Evolutionary conservation across 257 asterid genomes (phyloP).

Genomic region (Schizonepeta tenuifolia): DNA sequence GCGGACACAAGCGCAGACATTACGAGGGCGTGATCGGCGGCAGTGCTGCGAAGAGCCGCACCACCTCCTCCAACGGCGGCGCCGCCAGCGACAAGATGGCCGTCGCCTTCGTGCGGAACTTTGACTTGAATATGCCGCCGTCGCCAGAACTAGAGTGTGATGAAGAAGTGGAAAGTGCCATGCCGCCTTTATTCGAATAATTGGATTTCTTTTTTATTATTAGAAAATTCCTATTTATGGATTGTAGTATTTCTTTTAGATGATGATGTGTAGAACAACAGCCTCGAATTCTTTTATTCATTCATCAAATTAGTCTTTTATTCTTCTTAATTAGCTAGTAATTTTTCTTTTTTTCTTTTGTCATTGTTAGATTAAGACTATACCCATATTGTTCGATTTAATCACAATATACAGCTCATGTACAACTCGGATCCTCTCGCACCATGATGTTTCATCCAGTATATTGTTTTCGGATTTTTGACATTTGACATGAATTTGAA

Average conservation of each 20-base stretch:
- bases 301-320: constrained; percentile 1
- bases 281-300: constrained; percentile 32
- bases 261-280: constrained; percentile 25
- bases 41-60: constrained; percentile 41
- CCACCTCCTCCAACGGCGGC: constrained; percentile 49
- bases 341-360: background rate
- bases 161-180: constrained; percentile 65
- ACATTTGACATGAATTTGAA: too few species aligned
- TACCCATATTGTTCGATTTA: background rate
- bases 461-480: too few species aligned
- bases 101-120: background rate
- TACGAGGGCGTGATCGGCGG: constrained; percentile 72
- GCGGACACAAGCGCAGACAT: constrained; percentile 97
- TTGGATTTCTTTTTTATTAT: too few species aligned
- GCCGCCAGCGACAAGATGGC: constrained; percentile 16
- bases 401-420: too few species aligned
- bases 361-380: too few species aligned
- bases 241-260: constrained; percentile 23
- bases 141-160: constrained; percentile 50
- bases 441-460: too few species aligned
- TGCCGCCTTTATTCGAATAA: constrained; percentile 38
- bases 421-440: too few species aligned
- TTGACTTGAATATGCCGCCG: constrained; percentile 65
- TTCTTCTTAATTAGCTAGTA: background rate
- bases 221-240: too few species aligned